phyloP scores from a whole-genome alignment of 176 grass and related monocot species.

The Zizania latifolia region DNA sequence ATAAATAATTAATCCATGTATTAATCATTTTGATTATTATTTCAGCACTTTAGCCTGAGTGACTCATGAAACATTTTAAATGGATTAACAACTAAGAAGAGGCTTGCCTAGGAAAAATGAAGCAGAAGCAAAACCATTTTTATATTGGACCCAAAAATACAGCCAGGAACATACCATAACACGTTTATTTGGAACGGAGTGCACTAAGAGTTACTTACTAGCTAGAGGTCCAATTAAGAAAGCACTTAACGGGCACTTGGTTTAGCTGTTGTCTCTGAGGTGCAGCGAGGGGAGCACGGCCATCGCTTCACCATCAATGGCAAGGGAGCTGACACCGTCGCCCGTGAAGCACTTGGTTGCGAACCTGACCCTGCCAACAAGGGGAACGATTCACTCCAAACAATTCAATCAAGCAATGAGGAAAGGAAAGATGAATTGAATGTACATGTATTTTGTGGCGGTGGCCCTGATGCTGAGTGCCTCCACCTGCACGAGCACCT shows the following conservation, averaged over 20 bases:
- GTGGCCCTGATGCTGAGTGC: constrained; percentile 32
- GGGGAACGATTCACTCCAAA: neutral
- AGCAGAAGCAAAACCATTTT: too few relatives aligned
- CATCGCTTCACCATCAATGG: constrained; percentile 53
- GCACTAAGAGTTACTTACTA: neutral
- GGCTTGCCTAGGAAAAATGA: too few relatives aligned
- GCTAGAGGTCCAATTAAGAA: neutral
- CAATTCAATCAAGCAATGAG: neutral
- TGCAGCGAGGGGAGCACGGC: constrained; percentile 45
- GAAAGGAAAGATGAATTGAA: neutral
- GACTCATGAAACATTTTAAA: neutral
- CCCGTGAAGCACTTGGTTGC: constrained; percentile 59
- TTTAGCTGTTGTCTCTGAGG: neutral
- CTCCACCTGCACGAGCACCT: constrained; percentile 46
- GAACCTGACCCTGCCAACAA: constrained; percentile 50
- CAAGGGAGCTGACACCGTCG: constrained; percentile 21
- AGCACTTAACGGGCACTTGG: neutral
- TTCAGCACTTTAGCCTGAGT: neutral
- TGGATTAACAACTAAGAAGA: too few relatives aligned
- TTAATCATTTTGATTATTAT: too few relatives aligned
- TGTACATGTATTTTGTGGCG: constrained; percentile 45
- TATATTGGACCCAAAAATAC: neutral
- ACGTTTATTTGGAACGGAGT: neutral
- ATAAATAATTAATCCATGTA: too few relatives aligned
- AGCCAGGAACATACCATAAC: neutral